Evolutionary conservation across 2,329 filamentous ascomycete species (phyloP).

Genomic region (Epichloe sylvatica): DNA sequence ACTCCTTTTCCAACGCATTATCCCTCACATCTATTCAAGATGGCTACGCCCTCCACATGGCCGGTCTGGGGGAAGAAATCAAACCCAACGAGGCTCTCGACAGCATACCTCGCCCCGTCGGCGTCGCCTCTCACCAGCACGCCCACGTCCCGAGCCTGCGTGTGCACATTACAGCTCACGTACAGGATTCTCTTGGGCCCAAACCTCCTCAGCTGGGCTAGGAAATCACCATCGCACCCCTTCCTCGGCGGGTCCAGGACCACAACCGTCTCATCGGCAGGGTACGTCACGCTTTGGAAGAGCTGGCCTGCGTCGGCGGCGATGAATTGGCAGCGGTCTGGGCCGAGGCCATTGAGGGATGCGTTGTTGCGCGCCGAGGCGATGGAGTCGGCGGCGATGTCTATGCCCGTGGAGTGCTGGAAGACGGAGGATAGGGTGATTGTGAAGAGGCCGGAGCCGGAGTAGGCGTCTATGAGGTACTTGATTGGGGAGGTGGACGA

Average conservation of each 20-base stretch:
- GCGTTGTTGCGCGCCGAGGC: constrained; percentile 68
- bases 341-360: constrained; percentile 53
- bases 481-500: constrained; percentile 43
- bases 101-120: constrained; percentile 50
- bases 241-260: constrained; percentile 95
- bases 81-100: constrained; percentile 84
- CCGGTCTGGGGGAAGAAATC: constrained; percentile 91
- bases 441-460: constrained; percentile 91
- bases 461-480: constrained; percentile 95
- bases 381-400: constrained; percentile 72
- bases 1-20: background rate
- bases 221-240: constrained; percentile 76
- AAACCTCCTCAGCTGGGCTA: constrained; percentile 66
- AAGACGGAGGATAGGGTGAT: constrained; percentile 81
- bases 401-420: constrained; percentile 74
- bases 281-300: constrained; percentile 62
- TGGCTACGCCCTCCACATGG: constrained; percentile 55
- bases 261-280: constrained; percentile 73
- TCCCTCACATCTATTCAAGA: constrained; percentile 42
- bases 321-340: constrained; percentile 64
- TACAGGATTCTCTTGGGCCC: constrained; percentile 74
- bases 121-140: constrained; percentile 60
- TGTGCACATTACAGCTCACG: constrained; percentile 96
- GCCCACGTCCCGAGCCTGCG: constrained; percentile 85
- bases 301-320: constrained; percentile 75